Evolutionary conservation across 1,139 yeast genomes (phyloP).

Genomic region (Petasospora fabianii): DNA sequence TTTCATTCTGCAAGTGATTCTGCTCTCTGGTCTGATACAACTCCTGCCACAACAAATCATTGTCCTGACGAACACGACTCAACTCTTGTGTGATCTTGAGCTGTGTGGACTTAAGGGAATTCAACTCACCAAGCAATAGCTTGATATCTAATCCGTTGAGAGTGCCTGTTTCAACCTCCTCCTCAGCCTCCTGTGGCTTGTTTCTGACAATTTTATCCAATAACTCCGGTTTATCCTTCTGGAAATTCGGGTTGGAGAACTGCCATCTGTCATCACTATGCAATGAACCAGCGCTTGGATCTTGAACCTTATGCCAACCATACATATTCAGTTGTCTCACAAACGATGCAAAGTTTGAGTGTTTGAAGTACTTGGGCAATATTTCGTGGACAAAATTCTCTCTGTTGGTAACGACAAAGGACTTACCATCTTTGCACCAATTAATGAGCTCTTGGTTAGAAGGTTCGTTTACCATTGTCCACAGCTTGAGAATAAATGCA

Average conservation of each 20-base stretch:
- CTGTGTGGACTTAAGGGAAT: slow-evolving; percentile 73
- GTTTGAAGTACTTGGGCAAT: slow-evolving; percentile 89
- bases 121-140: slow-evolving; percentile 66
- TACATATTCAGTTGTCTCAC: slow-evolving; percentile 96
- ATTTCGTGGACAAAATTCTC: slow-evolving; percentile 83
- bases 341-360: slow-evolving; percentile 90
- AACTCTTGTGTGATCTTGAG: slow-evolving; percentile 79
- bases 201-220: slow-evolving; percentile 79
- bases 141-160: slow-evolving; percentile 38
- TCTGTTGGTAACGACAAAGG: slow-evolving; percentile 79
- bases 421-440: slow-evolving; percentile 84
- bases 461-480: slow-evolving; percentile 92
- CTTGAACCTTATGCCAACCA: slow-evolving; percentile 90
- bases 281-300: slow-evolving; percentile 46
- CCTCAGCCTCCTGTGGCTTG: slow-evolving; percentile 39
- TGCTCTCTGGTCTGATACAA: slow-evolving; percentile 79
- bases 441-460: slow-evolving; percentile 64
- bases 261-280: slow-evolving; percentile 92
- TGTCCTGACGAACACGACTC: slow-evolving; percentile 77
- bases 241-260: slow-evolving; percentile 84
- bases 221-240: slow-evolving; percentile 60
- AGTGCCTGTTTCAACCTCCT: slow-evolving; percentile 2
- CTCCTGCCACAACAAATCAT: slow-evolving; percentile 89
- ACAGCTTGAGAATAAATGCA: slow-evolving; percentile 85
- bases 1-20: slow-evolving; percentile 79